These are phyloP conservation scores for Herpetospermum pedunculosum DNA, from an alignment of 306 rosid species.

Conservation along the genomic window DNA sequence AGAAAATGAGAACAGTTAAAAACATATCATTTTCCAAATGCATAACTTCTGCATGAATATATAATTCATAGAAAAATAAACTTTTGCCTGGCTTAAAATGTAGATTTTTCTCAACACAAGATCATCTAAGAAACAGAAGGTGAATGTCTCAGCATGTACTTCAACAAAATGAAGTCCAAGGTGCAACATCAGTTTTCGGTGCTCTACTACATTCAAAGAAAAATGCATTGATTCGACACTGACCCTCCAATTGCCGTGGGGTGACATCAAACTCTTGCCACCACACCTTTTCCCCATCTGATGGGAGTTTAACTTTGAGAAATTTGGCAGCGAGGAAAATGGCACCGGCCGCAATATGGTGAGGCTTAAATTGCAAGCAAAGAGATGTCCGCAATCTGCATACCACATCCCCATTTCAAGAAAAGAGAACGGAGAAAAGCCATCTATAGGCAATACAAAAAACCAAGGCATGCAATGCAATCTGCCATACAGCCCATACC, in stretches of 20 bases:
- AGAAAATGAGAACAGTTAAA: background rate
- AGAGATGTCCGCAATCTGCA: slow-evolving; percentile 99
- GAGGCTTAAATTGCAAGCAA: slow-evolving; percentile 98
- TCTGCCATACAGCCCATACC: slow-evolving; percentile 45
- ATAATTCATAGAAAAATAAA: background rate
- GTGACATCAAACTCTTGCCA: slow-evolving; percentile 99
- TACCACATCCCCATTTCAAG: slow-evolving; percentile 48
- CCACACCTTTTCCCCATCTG: slow-evolving; percentile 99
- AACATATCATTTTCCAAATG: background rate
- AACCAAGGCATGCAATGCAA: slow-evolving; percentile 22
- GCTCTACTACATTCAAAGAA: slow-evolving; percentile 21
- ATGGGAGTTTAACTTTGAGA: slow-evolving; percentile 95
- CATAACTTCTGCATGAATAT: background rate
- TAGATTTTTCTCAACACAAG: background rate
- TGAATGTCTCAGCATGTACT: background rate
- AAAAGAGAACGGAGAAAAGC: slow-evolving; percentile 27
- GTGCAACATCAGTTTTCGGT: slow-evolving; percentile 19
- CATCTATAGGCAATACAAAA: slow-evolving; percentile 27
- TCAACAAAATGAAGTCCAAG: slow-evolving; percentile 17
- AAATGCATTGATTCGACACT: slow-evolving; percentile 52
- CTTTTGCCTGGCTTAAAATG: background rate
- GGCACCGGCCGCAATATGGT: slow-evolving; percentile 99
- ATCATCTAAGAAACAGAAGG: slow-evolving; percentile 1
- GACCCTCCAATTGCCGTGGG: slow-evolving; percentile 99
- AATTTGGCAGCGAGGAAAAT: slow-evolving; percentile 98